Evolutionary conservation across 805 yeast genomes (phyloP).

Genomic region (Scheffersomyces stipitis): DNA sequence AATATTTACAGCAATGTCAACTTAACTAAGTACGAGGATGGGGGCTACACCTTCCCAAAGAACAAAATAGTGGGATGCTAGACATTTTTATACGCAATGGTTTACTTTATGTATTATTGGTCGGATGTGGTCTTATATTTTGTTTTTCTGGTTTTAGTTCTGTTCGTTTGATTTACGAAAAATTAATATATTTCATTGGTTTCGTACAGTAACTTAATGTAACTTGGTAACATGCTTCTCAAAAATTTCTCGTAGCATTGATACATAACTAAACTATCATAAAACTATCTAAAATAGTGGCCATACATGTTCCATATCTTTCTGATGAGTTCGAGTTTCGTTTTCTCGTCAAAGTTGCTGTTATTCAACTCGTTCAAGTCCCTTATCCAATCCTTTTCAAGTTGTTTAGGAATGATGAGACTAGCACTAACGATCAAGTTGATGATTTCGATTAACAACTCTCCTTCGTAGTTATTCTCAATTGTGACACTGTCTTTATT

Average conservation of each 20-base stretch:
- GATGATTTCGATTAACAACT: slow-evolving; percentile 64
- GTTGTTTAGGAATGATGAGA: slow-evolving; percentile 48
- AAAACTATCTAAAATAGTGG: slow-evolving; percentile 28
- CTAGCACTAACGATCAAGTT: slow-evolving; percentile 53
- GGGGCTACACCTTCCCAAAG: slow-evolving; percentile 59
- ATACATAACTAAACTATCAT: no score
- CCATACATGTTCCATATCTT: slow-evolving; percentile 67
- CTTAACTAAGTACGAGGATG: slow-evolving; percentile 67
- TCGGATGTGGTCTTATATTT: no score
- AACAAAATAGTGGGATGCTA: slow-evolving; percentile 26
- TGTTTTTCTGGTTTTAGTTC: no score
- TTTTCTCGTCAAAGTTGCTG: slow-evolving; percentile 29
- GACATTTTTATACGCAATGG: no score
- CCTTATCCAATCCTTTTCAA: slow-evolving; percentile 55
- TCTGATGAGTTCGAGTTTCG: slow-evolving; percentile 48
- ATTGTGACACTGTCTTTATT: slow-evolving; percentile 11
- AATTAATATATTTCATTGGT: no score
- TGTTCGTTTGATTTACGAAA: no score
- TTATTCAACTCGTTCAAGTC: slow-evolving; percentile 64
- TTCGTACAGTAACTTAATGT: no score
- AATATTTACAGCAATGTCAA: slow-evolving; percentile 71
- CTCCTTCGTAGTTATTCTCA: slow-evolving; percentile 50
- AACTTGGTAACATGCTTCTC: no score
- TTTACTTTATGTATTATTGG: no score
- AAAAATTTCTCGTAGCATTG: no score